Base-by-base conservation (phyloP, 1,284 basidiomycete genomes). In the Apiotrichum sp. region DNA sequence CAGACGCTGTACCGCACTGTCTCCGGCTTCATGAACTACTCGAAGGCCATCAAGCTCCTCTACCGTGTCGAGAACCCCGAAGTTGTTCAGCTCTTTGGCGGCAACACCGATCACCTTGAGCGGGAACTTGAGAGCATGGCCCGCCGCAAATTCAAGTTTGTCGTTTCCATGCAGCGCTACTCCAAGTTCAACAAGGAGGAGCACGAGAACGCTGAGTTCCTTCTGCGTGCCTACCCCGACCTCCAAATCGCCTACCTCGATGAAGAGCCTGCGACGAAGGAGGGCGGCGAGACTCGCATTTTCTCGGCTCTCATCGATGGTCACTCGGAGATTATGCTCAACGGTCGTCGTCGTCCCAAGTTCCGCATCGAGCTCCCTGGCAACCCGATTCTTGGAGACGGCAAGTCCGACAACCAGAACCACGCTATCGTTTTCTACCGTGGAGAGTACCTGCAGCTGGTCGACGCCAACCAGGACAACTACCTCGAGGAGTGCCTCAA, bases 1-100 rank as follows among this genome's bases (percentile, higher is more conserved):
- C 96, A 98, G 80, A 98, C 96, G 3, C 84, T 98, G 36, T 98
- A 98, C 78, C 87, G 96, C 65, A 98, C 95, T 22, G 93, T 98
- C 14, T 97, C 96, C 47, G 96, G 95, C 52, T 98, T 98, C 87
- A 98, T 98, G 96, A 98, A 98, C 81, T 98, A 98, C 77, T 86
- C 89, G 68, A 98, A 98, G 82, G 95, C 96, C 16, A 98, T 98
- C 84, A 98, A 98, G 78, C 82, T 98, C n/a, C 83, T 98, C 34
- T 97, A 98, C 78, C 92, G 95, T 64, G 95, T 98, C 55, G 96
- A 98, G 80, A 98, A 98, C 79, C 96, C 95, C 29, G 95, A 98
- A 75, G 89, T 98, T 49, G 95, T 98, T 4, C 93, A 97, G 78
- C 82, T 89, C 53, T 97, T 92, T 68, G 95, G 95, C 52, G 93